Evolutionary conservation across 768 basidiomycete species (phyloP).

Genomic region (Artomyces pyxidatus): DNA sequence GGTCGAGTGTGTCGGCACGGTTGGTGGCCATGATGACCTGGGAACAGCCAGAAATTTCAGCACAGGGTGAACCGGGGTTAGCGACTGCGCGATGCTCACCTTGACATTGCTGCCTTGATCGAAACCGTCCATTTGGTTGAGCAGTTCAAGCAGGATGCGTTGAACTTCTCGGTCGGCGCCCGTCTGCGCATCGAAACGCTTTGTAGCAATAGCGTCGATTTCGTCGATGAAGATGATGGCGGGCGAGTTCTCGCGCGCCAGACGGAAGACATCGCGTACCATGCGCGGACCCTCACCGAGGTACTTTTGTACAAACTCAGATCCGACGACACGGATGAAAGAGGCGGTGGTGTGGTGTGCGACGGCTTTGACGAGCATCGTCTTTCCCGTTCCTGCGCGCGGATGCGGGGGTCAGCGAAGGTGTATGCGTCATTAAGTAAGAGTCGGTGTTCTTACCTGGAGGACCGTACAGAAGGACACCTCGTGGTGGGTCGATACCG

Average conservation of each 20-base stretch:
- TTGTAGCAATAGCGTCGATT: slow-evolving; percentile 97
- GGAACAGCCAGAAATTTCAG: background rate
- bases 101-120: slow-evolving; percentile 99
- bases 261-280: slow-evolving; percentile 98
- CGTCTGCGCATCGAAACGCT: slow-evolving; percentile 98
- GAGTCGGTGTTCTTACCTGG: slow-evolving; percentile 52
- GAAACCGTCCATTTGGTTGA: slow-evolving; percentile 99
- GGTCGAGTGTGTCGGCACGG: slow-evolving; percentile 95
- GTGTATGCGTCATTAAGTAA: background rate
- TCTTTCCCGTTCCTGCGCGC: slow-evolving; percentile 84
- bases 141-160: slow-evolving; percentile 90
- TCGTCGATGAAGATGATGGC: slow-evolving; percentile 99
- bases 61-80: too few species aligned
- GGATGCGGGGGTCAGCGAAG: background rate
- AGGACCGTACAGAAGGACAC: slow-evolving; percentile 93
- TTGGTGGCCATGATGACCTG: slow-evolving; percentile 99
- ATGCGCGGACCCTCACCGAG: slow-evolving; percentile 98
- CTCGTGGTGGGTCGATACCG: slow-evolving; percentile 96
- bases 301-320: slow-evolving; percentile 99
- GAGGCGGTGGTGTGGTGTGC: slow-evolving; percentile 95
- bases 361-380: slow-evolving; percentile 99
- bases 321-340: slow-evolving; percentile 97
- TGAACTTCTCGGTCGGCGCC: slow-evolving; percentile 99
- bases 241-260: slow-evolving; percentile 94
- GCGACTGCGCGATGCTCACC: slow-evolving; percentile 36